A percentile compares a stretch with the other conserved stretches of the same genome.
phyloP scores from a whole-genome alignment of 2,329 filamentous ascomycete species.

The Tolypocladium paradoxum region DNA sequence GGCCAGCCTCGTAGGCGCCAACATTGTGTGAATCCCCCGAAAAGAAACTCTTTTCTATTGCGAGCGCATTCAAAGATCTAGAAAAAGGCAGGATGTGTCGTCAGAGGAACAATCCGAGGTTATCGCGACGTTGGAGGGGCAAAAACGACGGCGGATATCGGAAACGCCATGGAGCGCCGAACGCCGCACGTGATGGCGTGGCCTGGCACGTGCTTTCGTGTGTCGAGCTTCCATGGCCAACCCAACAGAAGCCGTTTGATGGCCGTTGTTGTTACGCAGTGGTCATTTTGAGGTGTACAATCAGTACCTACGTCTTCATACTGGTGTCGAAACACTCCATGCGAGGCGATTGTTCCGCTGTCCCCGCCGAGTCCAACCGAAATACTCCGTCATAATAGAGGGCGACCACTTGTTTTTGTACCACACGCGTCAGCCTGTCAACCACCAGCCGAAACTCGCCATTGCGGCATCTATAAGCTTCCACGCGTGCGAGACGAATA shows the following conservation, averaged over 20 bases:
- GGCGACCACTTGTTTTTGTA: background rate
- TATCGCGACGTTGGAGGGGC: background rate
- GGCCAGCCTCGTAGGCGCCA: conserved; percentile 17
- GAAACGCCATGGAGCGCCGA: background rate
- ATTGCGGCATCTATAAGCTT: background rate
- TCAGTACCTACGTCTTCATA: background rate
- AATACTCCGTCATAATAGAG: too few relatives aligned
- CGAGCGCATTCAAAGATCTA: background rate
- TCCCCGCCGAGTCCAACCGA: background rate
- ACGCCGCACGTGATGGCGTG: background rate
- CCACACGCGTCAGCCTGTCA: conserved; percentile 1
- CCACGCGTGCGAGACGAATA: background rate
- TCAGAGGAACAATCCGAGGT: background rate
- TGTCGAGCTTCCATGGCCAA: background rate
- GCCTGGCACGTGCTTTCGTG: background rate
- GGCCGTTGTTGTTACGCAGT: too few relatives aligned
- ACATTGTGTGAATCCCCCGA: conserved; percentile 12
- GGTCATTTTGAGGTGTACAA: background rate
- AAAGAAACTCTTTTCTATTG: background rate
- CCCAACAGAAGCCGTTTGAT: background rate
- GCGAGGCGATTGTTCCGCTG: background rate
- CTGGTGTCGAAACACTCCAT: background rate
- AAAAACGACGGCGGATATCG: background rate
- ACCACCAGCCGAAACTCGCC: background rate
- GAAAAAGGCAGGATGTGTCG: background rate